Conservation (phyloP, 2,329 filamentous ascomycete genomes). For the Colletotrichum euphorbiae region DNA sequence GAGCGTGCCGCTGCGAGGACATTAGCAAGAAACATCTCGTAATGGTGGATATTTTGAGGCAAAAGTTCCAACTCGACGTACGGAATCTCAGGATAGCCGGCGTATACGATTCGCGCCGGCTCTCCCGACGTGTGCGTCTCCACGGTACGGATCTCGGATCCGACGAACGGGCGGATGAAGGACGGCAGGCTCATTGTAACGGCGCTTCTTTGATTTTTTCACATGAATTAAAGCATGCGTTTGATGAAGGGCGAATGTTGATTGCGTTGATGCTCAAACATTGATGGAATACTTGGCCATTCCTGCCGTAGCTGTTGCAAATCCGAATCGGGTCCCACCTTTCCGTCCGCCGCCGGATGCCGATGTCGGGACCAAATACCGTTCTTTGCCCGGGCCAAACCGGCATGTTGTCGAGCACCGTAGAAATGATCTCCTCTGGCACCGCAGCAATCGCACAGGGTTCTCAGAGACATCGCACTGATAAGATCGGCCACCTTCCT, state of each 20-base stretch:
- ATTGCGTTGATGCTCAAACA: neutral
- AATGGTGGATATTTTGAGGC: too few relatives aligned
- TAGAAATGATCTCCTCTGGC: too few relatives aligned
- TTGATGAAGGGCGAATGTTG: neutral
- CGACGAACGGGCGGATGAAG: constrained; percentile 16
- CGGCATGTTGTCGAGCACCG: too few relatives aligned
- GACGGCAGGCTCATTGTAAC: constrained; percentile 16
- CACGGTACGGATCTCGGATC: constrained; percentile 39
- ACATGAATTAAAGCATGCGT: neutral
- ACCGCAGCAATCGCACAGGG: too few relatives aligned
- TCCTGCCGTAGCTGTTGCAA: neutral
- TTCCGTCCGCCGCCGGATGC: neutral
- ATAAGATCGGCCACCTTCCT: too few relatives aligned
- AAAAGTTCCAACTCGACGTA: neutral
- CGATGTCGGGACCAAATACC: constrained; percentile 20
- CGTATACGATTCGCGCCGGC: constrained; percentile 58
- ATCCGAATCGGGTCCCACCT: constrained; percentile 20
- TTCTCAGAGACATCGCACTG: too few relatives aligned
- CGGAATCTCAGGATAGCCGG: constrained; percentile 52
- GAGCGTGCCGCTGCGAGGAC: constrained; percentile 48
- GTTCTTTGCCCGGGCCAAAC: neutral
- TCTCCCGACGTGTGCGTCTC: constrained; percentile 63
- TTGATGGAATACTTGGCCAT: neutral
- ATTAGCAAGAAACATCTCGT: neutral
- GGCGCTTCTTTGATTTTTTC: too few relatives aligned